phyloP scores from a whole-genome alignment of 768 basidiomycete species.

The Lactarius hengduanensis region DNA sequence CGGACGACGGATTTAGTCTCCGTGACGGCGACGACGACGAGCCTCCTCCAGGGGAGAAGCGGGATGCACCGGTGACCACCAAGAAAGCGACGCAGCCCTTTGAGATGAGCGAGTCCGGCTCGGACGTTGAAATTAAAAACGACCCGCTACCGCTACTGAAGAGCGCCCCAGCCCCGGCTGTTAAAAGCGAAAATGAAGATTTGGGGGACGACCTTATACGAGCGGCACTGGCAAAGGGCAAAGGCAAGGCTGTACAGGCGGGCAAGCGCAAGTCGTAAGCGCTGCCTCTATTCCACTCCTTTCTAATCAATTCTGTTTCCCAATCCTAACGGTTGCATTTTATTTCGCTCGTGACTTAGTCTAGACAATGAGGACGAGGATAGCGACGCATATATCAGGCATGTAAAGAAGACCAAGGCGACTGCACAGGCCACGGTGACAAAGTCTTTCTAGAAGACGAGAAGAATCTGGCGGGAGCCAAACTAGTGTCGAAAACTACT shows the following conservation, averaged over 20 bases:
- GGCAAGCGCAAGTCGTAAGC: constrained; percentile 70
- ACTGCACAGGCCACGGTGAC: constrained; percentile 38
- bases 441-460: constrained; percentile 58
- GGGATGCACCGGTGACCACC: too few species aligned
- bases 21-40: constrained; percentile 23
- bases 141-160: constrained; percentile 30
- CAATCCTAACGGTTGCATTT: background rate
- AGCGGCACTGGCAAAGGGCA: constrained; percentile 39
- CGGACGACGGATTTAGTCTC: constrained; percentile 27
- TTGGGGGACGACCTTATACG: constrained; percentile 37
- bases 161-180: constrained; percentile 10
- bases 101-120: constrained; percentile 29
- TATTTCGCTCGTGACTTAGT: background rate
- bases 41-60: too few species aligned
- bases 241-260: constrained; percentile 45
- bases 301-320: too few species aligned
- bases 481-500: constrained; percentile 12
- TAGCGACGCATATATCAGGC: constrained; percentile 38
- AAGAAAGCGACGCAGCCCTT: constrained; percentile 24
- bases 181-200: constrained; percentile 39
- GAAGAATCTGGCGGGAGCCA: constrained; percentile 35
- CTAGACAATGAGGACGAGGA: constrained; percentile 13
- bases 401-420: constrained; percentile 53
- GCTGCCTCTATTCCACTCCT: background rate
- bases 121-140: constrained; percentile 34